These are phyloP conservation scores for Guyanaporus albipodus DNA, from an alignment of 768 basidiomycete genomes.

Conservation along the genomic window DNA sequence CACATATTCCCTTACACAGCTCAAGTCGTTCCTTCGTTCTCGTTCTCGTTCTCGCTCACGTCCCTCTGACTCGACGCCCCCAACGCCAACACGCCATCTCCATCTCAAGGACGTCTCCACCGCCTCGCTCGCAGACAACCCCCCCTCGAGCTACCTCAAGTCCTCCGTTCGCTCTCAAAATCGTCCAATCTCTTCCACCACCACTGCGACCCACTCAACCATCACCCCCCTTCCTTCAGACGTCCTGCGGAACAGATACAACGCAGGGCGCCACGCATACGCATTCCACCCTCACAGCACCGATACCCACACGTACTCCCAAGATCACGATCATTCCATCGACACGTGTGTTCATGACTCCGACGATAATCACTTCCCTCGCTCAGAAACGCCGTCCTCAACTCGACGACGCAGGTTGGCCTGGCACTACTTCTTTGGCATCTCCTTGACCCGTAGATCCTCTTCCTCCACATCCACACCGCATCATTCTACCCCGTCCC, in stretches of 20 bases:
- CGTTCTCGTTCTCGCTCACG: slow-evolving; percentile 45
- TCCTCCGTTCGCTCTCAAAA: slow-evolving; percentile 48
- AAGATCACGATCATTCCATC: slow-evolving; percentile 12
- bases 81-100: not conserved
- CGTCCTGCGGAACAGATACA: slow-evolving; percentile 19
- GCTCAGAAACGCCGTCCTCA: slow-evolving; percentile 30
- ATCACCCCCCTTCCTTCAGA: slow-evolving; percentile 55
- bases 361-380: slow-evolving; percentile 21
- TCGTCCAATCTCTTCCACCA: slow-evolving; percentile 63
- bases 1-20: slow-evolving; percentile 31
- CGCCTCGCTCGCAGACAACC: slow-evolving; percentile 1
- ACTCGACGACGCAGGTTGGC: slow-evolving; percentile 20
- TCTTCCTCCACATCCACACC: slow-evolving; percentile 19
- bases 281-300: slow-evolving; percentile 9
- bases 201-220: slow-evolving; percentile 59
- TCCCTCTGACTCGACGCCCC: slow-evolving; percentile 9
- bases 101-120: not conserved
- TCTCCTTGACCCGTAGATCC: slow-evolving; percentile 26
- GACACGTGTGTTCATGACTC: slow-evolving; percentile 12
- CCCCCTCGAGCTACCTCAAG: slow-evolving; percentile 28
- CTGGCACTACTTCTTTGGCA: slow-evolving; percentile 27
- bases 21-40: slow-evolving; percentile 54
- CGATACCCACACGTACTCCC: slow-evolving; percentile 9
- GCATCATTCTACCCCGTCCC: slow-evolving; percentile 12
- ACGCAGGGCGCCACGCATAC: slow-evolving; percentile 17